A percentile compares a stretch with the other conserved stretches of the same genome.
Conservation (phyloP, 129 eudicot species). For the Cynara cardunculus region DNA sequence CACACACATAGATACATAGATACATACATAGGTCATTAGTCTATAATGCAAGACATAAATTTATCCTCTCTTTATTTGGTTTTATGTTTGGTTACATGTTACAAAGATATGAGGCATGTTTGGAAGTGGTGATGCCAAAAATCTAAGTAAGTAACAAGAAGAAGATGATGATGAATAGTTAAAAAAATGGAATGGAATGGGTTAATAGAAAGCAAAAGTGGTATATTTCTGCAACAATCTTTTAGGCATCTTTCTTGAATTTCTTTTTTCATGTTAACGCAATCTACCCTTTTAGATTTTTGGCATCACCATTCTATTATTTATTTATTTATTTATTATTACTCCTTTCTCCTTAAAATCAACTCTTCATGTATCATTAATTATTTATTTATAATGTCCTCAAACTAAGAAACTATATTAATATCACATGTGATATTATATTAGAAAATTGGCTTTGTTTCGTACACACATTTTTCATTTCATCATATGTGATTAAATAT, state of each 20-base stretch:
- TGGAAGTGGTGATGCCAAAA: too few relatives aligned
- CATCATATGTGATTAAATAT: neutral
- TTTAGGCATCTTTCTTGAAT: slow-evolving; percentile 12
- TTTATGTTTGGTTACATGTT: neutral
- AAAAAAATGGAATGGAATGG: neutral
- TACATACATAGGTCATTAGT: neutral
- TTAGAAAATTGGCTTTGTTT: too few relatives aligned
- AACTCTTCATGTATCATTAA: too few relatives aligned
- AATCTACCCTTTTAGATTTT: slow-evolving; percentile 11
- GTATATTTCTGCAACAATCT: slow-evolving; percentile 12
- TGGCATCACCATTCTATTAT: neutral
- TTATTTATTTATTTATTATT: too few relatives aligned
- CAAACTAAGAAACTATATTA: too few relatives aligned
- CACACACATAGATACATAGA: too few relatives aligned
- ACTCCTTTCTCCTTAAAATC: neutral
- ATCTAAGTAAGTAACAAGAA: neutral
- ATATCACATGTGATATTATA: too few relatives aligned
- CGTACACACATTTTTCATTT: neutral
- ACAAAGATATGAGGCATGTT: neutral
- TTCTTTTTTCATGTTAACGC: slow-evolving; percentile 14
- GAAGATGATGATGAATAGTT: neutral
- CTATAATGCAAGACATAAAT: neutral
- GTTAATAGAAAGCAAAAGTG: neutral
- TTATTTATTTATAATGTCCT: too few relatives aligned
- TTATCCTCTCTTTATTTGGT: neutral